A percentile compares a stretch with the other conserved stretches of the same genome.
phyloP scores from a whole-genome alignment of 495 filamentous ascomycete species.

The Halenospora varia region DNA sequence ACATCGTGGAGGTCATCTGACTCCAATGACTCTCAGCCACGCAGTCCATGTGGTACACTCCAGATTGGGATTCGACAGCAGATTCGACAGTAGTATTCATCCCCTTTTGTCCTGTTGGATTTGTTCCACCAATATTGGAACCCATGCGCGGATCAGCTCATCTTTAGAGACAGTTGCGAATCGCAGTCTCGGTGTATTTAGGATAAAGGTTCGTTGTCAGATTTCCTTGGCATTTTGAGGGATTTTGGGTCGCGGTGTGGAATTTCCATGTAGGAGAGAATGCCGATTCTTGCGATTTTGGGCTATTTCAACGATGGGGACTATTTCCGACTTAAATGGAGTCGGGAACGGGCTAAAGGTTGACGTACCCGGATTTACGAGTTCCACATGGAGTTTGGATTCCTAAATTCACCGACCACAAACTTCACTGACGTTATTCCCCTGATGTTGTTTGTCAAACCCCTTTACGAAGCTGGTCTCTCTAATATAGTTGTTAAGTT shows the following conservation, averaged over 20 bases:
- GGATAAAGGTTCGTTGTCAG: not conserved
- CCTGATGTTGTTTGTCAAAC: no score
- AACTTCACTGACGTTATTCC: no score
- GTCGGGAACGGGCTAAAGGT: no score
- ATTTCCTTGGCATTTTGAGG: not conserved
- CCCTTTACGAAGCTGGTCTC: no score
- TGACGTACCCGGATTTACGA: no score
- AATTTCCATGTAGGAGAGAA: not conserved
- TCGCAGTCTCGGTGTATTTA: not conserved
- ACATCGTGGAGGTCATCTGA: not conserved
- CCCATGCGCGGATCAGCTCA: not conserved
- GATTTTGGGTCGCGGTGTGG: not conserved
- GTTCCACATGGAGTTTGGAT: no score
- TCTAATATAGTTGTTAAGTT: no score
- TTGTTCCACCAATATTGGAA: not conserved
- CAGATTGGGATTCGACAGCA: not conserved
- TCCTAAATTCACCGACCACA: no score
- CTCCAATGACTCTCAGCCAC: not conserved
- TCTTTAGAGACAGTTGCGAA: not conserved
- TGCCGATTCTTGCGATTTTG: not conserved
- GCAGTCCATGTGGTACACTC: not conserved
- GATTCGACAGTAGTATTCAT: not conserved
- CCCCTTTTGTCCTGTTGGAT: not conserved
- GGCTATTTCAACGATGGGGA: no score
- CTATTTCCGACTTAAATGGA: no score